Conservation (phyloP, 441 rosid genomes). For the Arabidopsis lyrata region DNA sequence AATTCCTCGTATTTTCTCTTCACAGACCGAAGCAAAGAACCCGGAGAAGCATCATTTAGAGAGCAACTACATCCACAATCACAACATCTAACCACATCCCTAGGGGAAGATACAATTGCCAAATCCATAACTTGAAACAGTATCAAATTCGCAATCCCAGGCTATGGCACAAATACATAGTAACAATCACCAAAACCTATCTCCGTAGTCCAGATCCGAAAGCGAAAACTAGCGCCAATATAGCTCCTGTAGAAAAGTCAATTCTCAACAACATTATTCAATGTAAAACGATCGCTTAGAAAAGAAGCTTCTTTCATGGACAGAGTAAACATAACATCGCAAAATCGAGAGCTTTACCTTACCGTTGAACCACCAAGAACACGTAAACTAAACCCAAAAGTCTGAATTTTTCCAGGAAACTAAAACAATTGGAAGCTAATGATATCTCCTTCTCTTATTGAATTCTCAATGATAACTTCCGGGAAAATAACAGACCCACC, state of each 20-base stretch:
- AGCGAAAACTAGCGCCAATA: background rate
- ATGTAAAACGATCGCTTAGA: constrained; percentile 8
- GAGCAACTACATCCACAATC: constrained; percentile 71
- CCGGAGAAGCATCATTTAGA: constrained; percentile 39
- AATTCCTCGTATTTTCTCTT: constrained; percentile 77
- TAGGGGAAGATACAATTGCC: constrained; percentile 45
- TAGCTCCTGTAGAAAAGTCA: constrained; percentile 34
- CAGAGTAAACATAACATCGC: background rate
- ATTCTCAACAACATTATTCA: constrained; percentile 3
- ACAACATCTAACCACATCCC: constrained; percentile 58
- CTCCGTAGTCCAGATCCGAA: constrained; percentile 7
- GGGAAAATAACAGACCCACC: constrained; percentile 17
- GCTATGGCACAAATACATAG: constrained; percentile 18
- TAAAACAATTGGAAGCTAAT: constrained; percentile 9
- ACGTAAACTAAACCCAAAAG: background rate
- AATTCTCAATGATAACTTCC: background rate
- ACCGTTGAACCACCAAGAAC: constrained; percentile 32
- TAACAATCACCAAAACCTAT: constrained; percentile 4
- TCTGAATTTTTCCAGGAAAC: constrained; percentile 1
- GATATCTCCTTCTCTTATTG: constrained; percentile 9
- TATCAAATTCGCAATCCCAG: constrained; percentile 48
- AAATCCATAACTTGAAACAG: constrained; percentile 60
- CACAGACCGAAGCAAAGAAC: constrained; percentile 70
- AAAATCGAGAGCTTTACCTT: constrained; percentile 37
- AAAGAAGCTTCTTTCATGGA: constrained; percentile 1